Evolutionary conservation across 306 rosid species (phyloP).

Genomic region (Casuarina equisetifolia): DNA sequence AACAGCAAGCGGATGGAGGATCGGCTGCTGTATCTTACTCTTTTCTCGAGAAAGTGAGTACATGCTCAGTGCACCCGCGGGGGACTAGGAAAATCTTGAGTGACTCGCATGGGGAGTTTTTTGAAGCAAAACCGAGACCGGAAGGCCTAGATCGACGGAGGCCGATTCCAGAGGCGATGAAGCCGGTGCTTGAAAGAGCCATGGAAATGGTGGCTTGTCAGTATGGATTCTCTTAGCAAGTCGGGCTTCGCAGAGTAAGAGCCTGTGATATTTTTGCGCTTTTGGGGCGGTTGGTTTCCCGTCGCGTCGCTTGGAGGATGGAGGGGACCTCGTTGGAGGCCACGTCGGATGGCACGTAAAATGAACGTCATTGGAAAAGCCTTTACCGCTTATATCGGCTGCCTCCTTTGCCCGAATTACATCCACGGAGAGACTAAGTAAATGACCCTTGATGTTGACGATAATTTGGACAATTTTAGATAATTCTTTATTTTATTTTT

Average conservation of each 20-base stretch:
- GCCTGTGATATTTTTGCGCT: not conserved
- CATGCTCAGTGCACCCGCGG: slow-evolving; percentile 11
- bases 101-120: slow-evolving; percentile 19
- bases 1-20: slow-evolving; percentile 6
- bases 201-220: slow-evolving; percentile 24
- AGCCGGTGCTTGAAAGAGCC: slow-evolving; percentile 55
- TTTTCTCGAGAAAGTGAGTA: slow-evolving; percentile 13
- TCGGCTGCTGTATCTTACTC: slow-evolving; percentile 32
- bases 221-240: not conserved
- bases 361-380: not conserved
- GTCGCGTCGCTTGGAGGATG: not conserved
- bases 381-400: not conserved
- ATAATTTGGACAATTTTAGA: too few species aligned
- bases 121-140: slow-evolving; percentile 37
- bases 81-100: slow-evolving; percentile 18
- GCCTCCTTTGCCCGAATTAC: too few species aligned
- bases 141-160: slow-evolving; percentile 31
- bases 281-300: not conserved
- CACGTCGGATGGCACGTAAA: slow-evolving; percentile 9
- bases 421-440: too few species aligned
- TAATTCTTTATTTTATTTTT: too few species aligned
- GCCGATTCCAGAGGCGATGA: slow-evolving; percentile 48
- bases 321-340: not conserved
- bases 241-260: not conserved
- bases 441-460: too few species aligned